These are phyloP conservation scores for Cladophialophora psammophila DNA, from an alignment of 2,329 filamentous ascomycete species.

Conservation along the genomic window DNA sequence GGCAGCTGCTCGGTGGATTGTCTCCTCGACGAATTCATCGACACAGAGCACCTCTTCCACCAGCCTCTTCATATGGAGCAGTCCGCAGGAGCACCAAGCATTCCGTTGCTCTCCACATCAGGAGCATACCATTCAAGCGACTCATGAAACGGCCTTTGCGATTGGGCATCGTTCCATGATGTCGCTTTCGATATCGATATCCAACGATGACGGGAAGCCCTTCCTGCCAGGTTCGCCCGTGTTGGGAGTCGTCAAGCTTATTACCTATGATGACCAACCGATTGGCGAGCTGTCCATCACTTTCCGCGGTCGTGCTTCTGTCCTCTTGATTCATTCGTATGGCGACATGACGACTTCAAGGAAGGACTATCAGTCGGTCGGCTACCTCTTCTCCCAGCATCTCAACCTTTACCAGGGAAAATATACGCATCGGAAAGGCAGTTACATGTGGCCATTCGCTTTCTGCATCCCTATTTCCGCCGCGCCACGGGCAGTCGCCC, in stretches of 20 bases:
- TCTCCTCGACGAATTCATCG: neutral
- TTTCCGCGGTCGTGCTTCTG: no score
- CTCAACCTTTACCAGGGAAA: constrained; percentile 18
- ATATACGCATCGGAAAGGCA: constrained; percentile 19
- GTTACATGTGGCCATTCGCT: constrained; percentile 30
- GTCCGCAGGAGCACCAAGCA: neutral
- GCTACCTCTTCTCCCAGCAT: constrained; percentile 13
- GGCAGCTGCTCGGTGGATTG: neutral
- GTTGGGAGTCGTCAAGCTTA: no score
- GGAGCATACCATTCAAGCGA: neutral
- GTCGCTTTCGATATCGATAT: no score
- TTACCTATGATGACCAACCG: no score
- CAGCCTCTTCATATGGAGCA: neutral
- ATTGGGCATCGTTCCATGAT: neutral
- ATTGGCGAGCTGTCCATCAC: no score
- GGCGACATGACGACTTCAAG: no score
- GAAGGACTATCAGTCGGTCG: neutral
- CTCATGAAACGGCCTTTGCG: neutral
- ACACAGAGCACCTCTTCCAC: neutral
- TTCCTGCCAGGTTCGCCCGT: no score
- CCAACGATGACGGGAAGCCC: no score
- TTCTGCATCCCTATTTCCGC: constrained; percentile 28
- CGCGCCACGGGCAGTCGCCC: constrained; percentile 19
- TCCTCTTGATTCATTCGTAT: no score
- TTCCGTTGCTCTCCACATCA: neutral